Base-by-base conservation (phyloP, 768 basidiomycete species). In the Amanita polypyramis region DNA sequence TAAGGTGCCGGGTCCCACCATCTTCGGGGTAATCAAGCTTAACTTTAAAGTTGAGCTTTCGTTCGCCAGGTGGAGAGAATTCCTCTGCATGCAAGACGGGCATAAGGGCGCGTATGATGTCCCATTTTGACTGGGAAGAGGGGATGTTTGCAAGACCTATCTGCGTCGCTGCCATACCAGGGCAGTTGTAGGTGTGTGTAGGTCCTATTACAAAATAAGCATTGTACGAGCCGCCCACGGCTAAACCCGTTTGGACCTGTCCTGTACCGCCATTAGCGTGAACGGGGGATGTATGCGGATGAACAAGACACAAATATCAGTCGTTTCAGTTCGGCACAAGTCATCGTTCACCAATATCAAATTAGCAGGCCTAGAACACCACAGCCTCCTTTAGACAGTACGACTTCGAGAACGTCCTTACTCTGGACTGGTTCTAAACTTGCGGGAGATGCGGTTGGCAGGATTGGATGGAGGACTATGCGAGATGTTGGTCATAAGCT, bases 1-100 rank as follows among this genome's bases (percentile, higher is more conserved):
- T 81, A 54, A 77, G 65, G 58, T 87, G 85, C 8, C 74, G 65
- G 12, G 27, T 27, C 10, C 36, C 34, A 76, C 67, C 3, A 76
- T 76, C 7, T 69, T 70, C 0, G 67, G 65, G 45, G 62, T 62
- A 51, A 70, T 72, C 45, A 63, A 88, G 65, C 14, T 43, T 56
- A 45, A 89, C 74, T 36, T 63, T 54, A 62, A 88, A 89, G 52
- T 89, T 88, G 30, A 83, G 67, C 30, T 63, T 56, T 14, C 62
- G 50, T 27, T 27, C 52, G 60, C 59, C 15, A 62, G 64, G 55
- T 5, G 67, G 62, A 35, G 63, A 63, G 55, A 80, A 76, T 15
- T 71, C 69, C 15, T 72, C 66, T 2, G 72, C 69, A 52, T 88
- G 86, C 0, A 90, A 62, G 30, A 81, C 66, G 4, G 54, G 47